Percentiles rank a stretch among this genome's conserved stretches.
Evolutionary conservation across 2,329 filamentous ascomycete species (phyloP).

Genomic region (Alternaria hordeiaustralica): DNA sequence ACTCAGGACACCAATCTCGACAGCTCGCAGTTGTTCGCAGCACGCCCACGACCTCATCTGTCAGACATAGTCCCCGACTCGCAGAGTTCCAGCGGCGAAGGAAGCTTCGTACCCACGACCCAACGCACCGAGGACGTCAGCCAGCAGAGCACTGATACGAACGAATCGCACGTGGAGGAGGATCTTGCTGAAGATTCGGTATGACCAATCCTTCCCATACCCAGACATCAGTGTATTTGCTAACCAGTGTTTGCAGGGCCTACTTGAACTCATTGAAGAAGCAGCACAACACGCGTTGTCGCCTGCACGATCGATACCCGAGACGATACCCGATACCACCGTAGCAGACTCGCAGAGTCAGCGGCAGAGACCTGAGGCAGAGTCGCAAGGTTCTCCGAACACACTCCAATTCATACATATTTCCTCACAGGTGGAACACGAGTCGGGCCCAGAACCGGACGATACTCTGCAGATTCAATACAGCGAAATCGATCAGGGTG

Average conservation of each 20-base stretch:
- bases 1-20: slow-evolving; percentile 18
- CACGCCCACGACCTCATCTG: slow-evolving; percentile 3
- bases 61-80: slow-evolving; percentile 38
- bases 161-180: slow-evolving; percentile 7
- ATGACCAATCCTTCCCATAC: neutral
- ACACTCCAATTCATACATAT: slow-evolving; percentile 7
- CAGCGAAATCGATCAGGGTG: neutral
- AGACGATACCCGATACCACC: slow-evolving; percentile 32
- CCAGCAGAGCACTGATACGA: slow-evolving; percentile 4
- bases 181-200: slow-evolving; percentile 20
- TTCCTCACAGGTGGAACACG: slow-evolving; percentile 3
- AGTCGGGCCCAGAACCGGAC: neutral
- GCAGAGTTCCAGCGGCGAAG: slow-evolving; percentile 29
- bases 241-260: slow-evolving; percentile 18
- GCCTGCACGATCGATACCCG: slow-evolving; percentile 33
- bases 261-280: slow-evolving; percentile 20
- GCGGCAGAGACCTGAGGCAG: neutral
- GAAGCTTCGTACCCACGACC: slow-evolving; percentile 32
- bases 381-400: slow-evolving; percentile 7
- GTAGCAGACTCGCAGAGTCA: slow-evolving; percentile 25
- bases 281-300: slow-evolving; percentile 18
- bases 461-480: neutral
- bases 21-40: slow-evolving; percentile 26
- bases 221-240: neutral
- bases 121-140: slow-evolving; percentile 22